Evolutionary conservation across 192 early-diverging fungal species (phyloP), one percentile per base, ranked within the genome.

Genomic region (Gaertneriomyces semiglobifer): DNA sequence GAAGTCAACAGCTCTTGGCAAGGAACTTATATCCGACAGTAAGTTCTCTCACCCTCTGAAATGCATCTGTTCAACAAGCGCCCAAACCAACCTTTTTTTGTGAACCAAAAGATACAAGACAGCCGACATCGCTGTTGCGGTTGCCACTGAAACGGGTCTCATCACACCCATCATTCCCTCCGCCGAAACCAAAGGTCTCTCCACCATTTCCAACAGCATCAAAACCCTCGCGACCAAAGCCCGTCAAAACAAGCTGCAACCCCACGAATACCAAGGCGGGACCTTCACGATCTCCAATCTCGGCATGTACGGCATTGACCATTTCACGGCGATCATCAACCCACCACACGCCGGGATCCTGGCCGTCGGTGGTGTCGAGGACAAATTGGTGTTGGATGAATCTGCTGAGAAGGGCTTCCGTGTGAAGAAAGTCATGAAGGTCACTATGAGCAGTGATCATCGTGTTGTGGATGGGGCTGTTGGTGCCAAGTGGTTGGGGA

Each of bases 241-340:
- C 52, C 91, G 88, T 48, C 86, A 79, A 57, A 88, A 88, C 79
- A 95, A 95, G 84, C 85, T 98, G 9, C 79, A 84, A 66, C 96
- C 94, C 55, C 84, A 96, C 44, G 96, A 98, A 82, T 98, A 93
- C 88, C 96, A 98, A 72, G 95, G 95, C 76, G 96, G 96, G 45
- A 87, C 89, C 51, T 98, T 98, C 81, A 92, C 96, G 60, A 95
- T 98, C 78, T 96, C 93, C 60, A 98, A 98, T 82, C 81, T 98
- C 64, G 96, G 96, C 65, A 98, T 98, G 96, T 96, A 84, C 70
- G 93, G 92, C 53, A 87, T 96, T 75, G 84, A 86, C 64, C 87
- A 90, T 68, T 98, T 98, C 81, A 92, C 93, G 43, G 96, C 96
- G 58, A 98, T 98, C 70, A 96, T 98, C 79, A 96, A 98, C 83